Conservation (phyloP, 2,329 filamentous ascomycete genomes). For the Rhexocercosporidium sp. region DNA sequence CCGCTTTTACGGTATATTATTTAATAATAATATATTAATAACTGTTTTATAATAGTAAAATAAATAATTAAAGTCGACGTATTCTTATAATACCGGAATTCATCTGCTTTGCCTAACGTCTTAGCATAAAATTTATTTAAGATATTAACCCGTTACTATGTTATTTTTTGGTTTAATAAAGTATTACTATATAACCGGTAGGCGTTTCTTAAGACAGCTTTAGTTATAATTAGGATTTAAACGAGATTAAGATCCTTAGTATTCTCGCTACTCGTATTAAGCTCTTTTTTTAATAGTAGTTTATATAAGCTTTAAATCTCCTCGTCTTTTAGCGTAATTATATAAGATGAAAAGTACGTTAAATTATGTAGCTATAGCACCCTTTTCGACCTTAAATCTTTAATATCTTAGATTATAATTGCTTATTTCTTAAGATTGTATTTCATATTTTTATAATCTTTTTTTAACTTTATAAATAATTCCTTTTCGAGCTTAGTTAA, state of each 20-base stretch:
- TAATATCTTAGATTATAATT: conserved; percentile 16
- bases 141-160: neutral
- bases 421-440: conserved; percentile 21
- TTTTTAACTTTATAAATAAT: too few relatives aligned
- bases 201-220: too few relatives aligned
- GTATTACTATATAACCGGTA: conserved; percentile 22
- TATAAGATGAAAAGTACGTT: conserved; percentile 17
- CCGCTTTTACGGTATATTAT: neutral
- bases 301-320: conserved; percentile 25
- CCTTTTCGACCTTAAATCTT: conserved; percentile 12
- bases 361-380: conserved; percentile 19
- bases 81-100: neutral
- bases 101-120: neutral
- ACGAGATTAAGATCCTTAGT: too few relatives aligned
- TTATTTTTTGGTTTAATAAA: conserved; percentile 23
- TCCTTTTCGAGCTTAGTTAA: conserved; percentile 13
- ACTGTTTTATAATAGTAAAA: neutral
- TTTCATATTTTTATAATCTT: conserved; percentile 17
- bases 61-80: neutral
- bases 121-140: neutral
- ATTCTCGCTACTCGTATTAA: conserved; percentile 3
- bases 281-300: conserved; percentile 21
- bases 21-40: neutral
- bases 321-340: conserved; percentile 16
- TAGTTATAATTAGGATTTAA: too few relatives aligned